These are phyloP conservation scores for Neohortaea acidophila DNA, from an alignment of 495 filamentous ascomycete genomes.

Conservation along the genomic window DNA sequence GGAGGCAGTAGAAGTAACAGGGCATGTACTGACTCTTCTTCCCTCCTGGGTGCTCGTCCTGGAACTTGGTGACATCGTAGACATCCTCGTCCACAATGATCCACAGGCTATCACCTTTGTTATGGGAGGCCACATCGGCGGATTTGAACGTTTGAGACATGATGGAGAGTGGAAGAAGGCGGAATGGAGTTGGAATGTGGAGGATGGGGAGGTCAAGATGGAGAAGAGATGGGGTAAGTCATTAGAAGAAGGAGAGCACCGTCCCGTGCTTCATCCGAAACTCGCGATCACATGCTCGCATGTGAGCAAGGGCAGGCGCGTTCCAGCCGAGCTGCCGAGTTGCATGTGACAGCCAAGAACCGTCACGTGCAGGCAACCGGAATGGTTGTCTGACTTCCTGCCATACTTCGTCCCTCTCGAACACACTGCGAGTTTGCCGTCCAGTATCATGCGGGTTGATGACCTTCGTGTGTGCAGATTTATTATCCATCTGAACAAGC, in stretches of 20 bases:
- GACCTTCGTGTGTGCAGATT: no score
- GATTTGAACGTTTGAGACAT: constrained; percentile 84
- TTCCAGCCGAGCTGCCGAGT: no score
- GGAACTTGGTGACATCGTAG: constrained; percentile 88
- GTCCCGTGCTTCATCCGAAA: no score
- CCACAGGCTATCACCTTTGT: constrained; percentile 71
- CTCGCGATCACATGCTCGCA: not conserved
- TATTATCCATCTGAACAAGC: no score
- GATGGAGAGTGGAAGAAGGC: constrained; percentile 20
- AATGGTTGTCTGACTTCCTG: no score
- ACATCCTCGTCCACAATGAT: constrained; percentile 91
- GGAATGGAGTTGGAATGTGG: not conserved
- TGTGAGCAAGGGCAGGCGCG: no score
- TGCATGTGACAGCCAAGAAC: no score
- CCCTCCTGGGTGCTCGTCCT: constrained; percentile 84
- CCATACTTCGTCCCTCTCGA: no score
- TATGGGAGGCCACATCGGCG: constrained; percentile 78
- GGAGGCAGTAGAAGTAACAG: not conserved
- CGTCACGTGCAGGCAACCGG: no score
- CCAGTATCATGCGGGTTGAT: no score
- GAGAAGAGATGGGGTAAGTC: no score
- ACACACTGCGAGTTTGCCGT: no score
- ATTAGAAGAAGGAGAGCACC: not conserved
- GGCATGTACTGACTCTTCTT: constrained; percentile 64
- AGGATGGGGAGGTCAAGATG: not conserved